phyloP scores from a whole-genome alignment of 2,329 filamentous ascomycete species.

The Teratosphaeriaceae sp. region DNA sequence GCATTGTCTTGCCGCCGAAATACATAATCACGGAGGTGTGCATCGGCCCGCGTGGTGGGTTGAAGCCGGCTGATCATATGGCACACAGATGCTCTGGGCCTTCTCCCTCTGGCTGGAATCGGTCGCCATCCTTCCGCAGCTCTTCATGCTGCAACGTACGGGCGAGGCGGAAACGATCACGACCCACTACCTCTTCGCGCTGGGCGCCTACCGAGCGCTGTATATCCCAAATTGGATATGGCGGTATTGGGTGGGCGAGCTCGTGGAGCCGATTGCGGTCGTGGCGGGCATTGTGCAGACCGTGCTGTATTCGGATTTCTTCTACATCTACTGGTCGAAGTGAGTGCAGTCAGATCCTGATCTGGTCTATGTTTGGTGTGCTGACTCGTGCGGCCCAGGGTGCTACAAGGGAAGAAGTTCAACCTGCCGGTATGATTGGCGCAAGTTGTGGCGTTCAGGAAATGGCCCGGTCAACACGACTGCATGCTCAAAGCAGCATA shows the following conservation, averaged over 20 bases:
- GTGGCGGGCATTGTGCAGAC: slow-evolving; percentile 89
- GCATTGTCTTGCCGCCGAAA: slow-evolving; percentile 74
- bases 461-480: too few relatives aligned
- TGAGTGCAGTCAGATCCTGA: slow-evolving; percentile 35
- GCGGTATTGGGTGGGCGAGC: slow-evolving; percentile 64
- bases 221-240: slow-evolving; percentile 99
- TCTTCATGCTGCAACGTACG: slow-evolving; percentile 96
- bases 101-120: slow-evolving; percentile 98
- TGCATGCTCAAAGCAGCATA: too few relatives aligned
- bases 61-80: not conserved
- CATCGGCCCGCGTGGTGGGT: not conserved
- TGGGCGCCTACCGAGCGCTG: slow-evolving; percentile 83
- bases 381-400: slow-evolving; percentile 27
- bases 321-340: slow-evolving; percentile 99
- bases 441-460: too few relatives aligned
- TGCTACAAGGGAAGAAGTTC: slow-evolving; percentile 49
- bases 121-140: slow-evolving; percentile 91
- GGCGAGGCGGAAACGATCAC: slow-evolving; percentile 99
- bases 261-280: slow-evolving; percentile 82
- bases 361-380: not conserved
- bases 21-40: slow-evolving; percentile 65
- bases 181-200: slow-evolving; percentile 91
- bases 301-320: slow-evolving; percentile 95
- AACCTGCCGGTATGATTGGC: slow-evolving; percentile 44
- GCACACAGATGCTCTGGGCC: slow-evolving; percentile 75